Conservation (phyloP, 495 filamentous ascomycete genomes). For the Aspergillus coremiiformis region DNA sequence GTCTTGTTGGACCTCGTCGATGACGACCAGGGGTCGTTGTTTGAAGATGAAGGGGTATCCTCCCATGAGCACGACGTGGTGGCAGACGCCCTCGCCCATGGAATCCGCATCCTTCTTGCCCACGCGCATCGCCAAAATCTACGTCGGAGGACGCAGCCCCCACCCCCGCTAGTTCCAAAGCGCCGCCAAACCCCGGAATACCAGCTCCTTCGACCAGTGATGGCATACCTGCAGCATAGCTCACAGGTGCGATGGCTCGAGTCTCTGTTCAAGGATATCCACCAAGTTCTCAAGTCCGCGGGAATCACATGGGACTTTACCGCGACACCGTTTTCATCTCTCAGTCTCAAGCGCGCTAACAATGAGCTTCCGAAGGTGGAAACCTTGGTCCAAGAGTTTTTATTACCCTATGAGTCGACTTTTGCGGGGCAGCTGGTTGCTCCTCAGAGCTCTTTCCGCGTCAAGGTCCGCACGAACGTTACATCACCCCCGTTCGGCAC, state of each 20-base stretch:
- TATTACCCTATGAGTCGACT: constrained; percentile 36
- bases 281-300: constrained; percentile 33
- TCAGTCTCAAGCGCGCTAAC: constrained; percentile 5
- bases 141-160: constrained; percentile 51
- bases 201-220: constrained; percentile 55
- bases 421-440: constrained; percentile 33
- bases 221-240: constrained; percentile 58
- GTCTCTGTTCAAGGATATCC: constrained; percentile 31
- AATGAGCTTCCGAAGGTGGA: constrained; percentile 25
- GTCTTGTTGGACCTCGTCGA: constrained; percentile 61
- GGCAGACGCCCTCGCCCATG: constrained; percentile 50
- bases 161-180: constrained; percentile 48
- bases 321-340: constrained; percentile 24
- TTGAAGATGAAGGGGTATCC: constrained; percentile 3
- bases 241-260: constrained; percentile 34
- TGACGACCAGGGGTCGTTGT: constrained; percentile 32
- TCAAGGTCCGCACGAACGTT: constrained; percentile 41
- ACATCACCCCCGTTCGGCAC: constrained; percentile 38
- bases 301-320: constrained; percentile 31
- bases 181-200: constrained; percentile 47
- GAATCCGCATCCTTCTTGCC: constrained; percentile 62
- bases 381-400: constrained; percentile 32
- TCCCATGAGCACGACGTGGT: constrained; percentile 27
- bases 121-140: constrained; percentile 65
- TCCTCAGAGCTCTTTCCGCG: constrained; percentile 31